These are phyloP conservation scores for Entamoeba dispar DNA, from an alignment of 208 protist species.

Conservation along the genomic window DNA sequence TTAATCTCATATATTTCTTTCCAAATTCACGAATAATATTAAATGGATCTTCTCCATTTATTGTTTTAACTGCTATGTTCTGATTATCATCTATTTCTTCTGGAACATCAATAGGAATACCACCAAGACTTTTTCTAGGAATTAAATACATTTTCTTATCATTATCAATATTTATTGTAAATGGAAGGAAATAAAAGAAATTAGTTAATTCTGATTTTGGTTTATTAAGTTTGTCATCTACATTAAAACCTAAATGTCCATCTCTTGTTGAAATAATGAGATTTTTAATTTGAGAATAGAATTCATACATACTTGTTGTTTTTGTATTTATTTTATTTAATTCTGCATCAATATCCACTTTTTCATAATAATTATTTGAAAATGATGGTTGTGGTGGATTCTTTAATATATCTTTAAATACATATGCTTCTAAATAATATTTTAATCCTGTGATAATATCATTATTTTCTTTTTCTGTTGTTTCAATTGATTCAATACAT, in stretches of 20 bases:
- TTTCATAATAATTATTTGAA: background rate
- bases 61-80: background rate
- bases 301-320: background rate
- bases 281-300: background rate
- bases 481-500: background rate
- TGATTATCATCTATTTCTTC: background rate
- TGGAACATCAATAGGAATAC: background rate
- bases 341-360: background rate
- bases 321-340: background rate
- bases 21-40: background rate
- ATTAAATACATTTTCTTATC: background rate
- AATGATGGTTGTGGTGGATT: background rate
- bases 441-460: background rate
- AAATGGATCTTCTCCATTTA: background rate
- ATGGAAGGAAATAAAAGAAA: background rate
- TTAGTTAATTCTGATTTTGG: background rate
- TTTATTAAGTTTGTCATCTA: background rate
- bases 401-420: background rate
- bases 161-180: background rate
- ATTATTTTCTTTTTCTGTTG: background rate
- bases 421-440: background rate
- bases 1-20: background rate
- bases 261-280: background rate
- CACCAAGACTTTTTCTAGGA: background rate
- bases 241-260: background rate